These are phyloP conservation scores for Lachnellula subtilissima DNA, from an alignment of 2,329 filamentous ascomycete genomes.

Conservation along the genomic window DNA sequence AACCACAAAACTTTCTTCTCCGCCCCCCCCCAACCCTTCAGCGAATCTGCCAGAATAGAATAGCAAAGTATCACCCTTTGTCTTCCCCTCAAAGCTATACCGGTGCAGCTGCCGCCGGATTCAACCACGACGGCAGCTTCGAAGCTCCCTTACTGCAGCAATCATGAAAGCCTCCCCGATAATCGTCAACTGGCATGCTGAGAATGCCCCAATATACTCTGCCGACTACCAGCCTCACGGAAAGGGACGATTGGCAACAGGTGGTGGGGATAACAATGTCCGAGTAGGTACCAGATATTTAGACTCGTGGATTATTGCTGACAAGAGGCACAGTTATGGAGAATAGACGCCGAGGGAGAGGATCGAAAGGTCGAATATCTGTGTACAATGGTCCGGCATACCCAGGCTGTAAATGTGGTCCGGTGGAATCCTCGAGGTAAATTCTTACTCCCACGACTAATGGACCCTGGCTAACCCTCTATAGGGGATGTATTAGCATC, in stretches of 20 bases:
- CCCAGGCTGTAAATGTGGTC: constrained; percentile 96
- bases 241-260: constrained; percentile 87
- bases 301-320: constrained; percentile 33
- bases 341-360: constrained; percentile 76
- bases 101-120: constrained; percentile 2
- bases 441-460: constrained; percentile 17
- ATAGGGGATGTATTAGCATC: constrained; percentile 88
- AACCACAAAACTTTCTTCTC: not conserved
- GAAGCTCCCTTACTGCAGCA: not conserved
- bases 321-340: constrained; percentile 69
- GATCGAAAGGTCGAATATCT: constrained; percentile 88
- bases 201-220: constrained; percentile 94
- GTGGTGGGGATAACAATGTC: constrained; percentile 94
- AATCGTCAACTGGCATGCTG: constrained; percentile 98
- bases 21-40: too few relatives aligned
- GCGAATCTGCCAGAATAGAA: not conserved
- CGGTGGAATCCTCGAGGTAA: constrained; percentile 90
- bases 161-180: constrained; percentile 92
- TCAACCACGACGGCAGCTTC: not conserved
- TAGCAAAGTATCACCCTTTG: too few relatives aligned
- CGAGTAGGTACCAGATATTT: constrained; percentile 51
- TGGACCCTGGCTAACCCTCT: constrained; percentile 7
- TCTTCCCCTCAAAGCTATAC: not conserved
- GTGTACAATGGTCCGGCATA: constrained; percentile 87
- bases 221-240: constrained; percentile 92